phyloP scores from a whole-genome alignment of 805 yeast species.

The Monosporozyma unispora region DNA sequence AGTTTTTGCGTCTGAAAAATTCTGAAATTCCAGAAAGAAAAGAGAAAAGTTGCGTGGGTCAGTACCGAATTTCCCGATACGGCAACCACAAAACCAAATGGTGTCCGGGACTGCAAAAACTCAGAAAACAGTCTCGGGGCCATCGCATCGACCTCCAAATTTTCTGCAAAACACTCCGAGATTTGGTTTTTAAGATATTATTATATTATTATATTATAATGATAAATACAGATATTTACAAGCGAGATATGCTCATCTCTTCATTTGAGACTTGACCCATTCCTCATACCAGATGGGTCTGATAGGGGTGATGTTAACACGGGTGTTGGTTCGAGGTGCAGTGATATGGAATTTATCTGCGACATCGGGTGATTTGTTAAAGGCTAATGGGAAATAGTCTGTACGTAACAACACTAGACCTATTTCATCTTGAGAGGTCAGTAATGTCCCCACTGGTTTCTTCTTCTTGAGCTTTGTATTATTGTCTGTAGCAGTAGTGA shows the following conservation, averaged over 20 bases:
- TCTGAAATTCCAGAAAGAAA: background rate
- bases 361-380: conserved; percentile 13
- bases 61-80: too few species aligned
- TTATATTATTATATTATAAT: background rate
- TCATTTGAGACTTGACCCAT: conserved; percentile 2
- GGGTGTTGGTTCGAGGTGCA: background rate
- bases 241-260: background rate
- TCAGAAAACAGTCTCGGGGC: background rate
- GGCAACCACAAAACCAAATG: background rate
- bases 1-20: too few species aligned
- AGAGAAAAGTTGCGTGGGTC: too few species aligned
- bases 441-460: conserved; percentile 51
- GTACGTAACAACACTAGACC: conserved; percentile 58
- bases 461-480: conserved; percentile 14
- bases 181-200: too few species aligned
- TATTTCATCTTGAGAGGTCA: conserved; percentile 45
- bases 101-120: too few species aligned
- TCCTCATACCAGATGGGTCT: conserved; percentile 19
- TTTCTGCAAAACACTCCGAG: background rate
- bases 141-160: background rate
- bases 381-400: conserved; percentile 32
- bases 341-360: conserved; percentile 8
- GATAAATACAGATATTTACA: too few species aligned
- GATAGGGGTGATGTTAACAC: conserved; percentile 8
- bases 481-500: background rate